Conservation (phyloP, 73 alveolate genomes). For the Breviolum minutum region DNA sequence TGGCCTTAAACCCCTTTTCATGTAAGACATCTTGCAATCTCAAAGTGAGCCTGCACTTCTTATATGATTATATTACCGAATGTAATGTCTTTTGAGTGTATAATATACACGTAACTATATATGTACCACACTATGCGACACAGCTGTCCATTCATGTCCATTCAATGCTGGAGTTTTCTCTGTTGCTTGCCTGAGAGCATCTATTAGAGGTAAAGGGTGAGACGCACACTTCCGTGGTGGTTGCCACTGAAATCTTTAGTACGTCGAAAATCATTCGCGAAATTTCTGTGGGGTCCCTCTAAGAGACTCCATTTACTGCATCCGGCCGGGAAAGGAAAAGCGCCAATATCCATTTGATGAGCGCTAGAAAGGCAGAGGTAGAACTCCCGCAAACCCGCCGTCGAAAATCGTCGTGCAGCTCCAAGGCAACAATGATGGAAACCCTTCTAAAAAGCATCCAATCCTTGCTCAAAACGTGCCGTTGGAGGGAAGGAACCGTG, state of each 20-base stretch:
- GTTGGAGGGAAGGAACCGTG: slow-evolving; percentile 33
- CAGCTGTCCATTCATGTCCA: too few species aligned
- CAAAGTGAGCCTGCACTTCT: too few species aligned
- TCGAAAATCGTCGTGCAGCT: not conserved
- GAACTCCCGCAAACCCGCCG: not conserved
- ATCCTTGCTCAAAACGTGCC: not conserved
- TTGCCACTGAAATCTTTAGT: not conserved
- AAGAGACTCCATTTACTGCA: slow-evolving; percentile 38
- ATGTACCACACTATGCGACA: too few species aligned
- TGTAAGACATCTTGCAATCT: too few species aligned
- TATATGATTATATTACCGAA: too few species aligned
- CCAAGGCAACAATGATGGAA: slow-evolving; percentile 9
- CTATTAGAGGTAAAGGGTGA: not conserved
- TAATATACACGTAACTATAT: too few species aligned
- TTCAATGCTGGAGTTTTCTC: too few species aligned
- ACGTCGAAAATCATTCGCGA: not conserved
- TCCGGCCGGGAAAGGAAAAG: slow-evolving; percentile 25
- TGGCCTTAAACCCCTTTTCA: too few species aligned
- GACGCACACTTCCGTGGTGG: not conserved
- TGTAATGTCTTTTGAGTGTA: too few species aligned
- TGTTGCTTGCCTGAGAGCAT: too few species aligned
- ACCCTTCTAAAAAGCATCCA: slow-evolving; percentile 55
- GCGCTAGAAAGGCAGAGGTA: slow-evolving; percentile 10
- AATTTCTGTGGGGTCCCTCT: slow-evolving; percentile 1
- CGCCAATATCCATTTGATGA: not conserved